Percentiles rank a stretch among this genome's conserved stretches.
Conservation (phyloP, 768 basidiomycete genomes). For the Agaricus bisporus region DNA sequence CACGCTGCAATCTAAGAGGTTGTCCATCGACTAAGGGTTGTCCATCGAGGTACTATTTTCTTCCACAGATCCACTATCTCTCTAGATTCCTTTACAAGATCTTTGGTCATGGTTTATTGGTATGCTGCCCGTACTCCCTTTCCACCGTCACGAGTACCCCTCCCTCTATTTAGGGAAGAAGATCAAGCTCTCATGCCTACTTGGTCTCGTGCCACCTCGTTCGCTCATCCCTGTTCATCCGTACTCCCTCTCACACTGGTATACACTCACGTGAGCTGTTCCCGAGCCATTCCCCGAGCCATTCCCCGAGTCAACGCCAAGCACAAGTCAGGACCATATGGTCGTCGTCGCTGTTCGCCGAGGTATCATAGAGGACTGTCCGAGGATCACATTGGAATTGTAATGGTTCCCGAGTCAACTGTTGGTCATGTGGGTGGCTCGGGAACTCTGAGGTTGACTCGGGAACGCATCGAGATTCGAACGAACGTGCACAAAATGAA, state of each 20-base stretch:
- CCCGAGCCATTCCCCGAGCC: constrained; percentile 12
- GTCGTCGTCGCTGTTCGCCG: neutral
- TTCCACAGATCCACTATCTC: too few relatives aligned
- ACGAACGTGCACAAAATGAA: neutral
- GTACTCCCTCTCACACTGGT: neutral
- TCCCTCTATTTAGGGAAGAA: too few relatives aligned
- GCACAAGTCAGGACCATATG: neutral
- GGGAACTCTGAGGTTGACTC: constrained; percentile 32
- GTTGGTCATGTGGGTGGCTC: constrained; percentile 19
- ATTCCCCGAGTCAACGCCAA: constrained; percentile 11
- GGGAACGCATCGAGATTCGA: constrained; percentile 22
- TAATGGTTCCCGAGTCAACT: constrained; percentile 37
- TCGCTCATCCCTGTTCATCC: neutral
- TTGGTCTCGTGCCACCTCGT: neutral
- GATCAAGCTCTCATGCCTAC: neutral
- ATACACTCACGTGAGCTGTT: constrained; percentile 7
- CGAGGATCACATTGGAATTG: constrained; percentile 7
- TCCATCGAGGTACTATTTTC: too few relatives aligned
- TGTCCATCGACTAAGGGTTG: too few relatives aligned
- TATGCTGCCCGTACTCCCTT: too few relatives aligned
- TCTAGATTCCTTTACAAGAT: too few relatives aligned
- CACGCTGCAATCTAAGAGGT: too few relatives aligned
- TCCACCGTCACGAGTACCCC: too few relatives aligned
- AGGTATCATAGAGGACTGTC: neutral
- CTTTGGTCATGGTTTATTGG: too few relatives aligned